Conservation (phyloP, 495 filamentous ascomycete species). For the Hypoxylon cercidicola region DNA sequence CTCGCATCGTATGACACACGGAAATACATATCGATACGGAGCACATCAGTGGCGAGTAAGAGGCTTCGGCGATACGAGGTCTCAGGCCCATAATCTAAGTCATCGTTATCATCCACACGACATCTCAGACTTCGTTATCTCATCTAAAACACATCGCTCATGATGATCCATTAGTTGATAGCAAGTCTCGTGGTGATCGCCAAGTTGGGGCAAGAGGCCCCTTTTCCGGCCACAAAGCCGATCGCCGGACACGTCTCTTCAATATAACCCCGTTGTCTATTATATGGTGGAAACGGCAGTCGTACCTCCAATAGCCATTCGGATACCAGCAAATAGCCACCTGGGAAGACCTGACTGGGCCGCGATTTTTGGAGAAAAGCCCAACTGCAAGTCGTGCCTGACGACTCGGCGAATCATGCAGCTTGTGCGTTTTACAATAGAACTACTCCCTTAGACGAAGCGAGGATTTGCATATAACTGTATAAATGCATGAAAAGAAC, state of each 20-base stretch:
- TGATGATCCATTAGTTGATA: constrained; percentile 22
- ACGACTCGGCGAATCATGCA: constrained; percentile 38
- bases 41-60: constrained; percentile 12
- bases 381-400: constrained; percentile 40
- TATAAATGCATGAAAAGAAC: background rate
- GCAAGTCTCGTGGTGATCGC: constrained; percentile 5
- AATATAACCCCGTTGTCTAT: constrained; percentile 31
- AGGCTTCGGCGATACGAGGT: constrained; percentile 26
- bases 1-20: constrained; percentile 10
- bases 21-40: constrained; percentile 7
- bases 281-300: constrained; percentile 17
- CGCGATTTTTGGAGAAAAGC: constrained; percentile 22
- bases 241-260: constrained; percentile 41
- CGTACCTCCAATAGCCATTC: constrained; percentile 12
- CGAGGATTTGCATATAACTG: constrained; percentile 10
- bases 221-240: constrained; percentile 27
- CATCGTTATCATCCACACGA: constrained; percentile 8
- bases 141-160: background rate
- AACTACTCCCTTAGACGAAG: constrained; percentile 14
- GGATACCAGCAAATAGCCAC: constrained; percentile 19
- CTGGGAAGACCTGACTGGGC: constrained; percentile 36
- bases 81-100: constrained; percentile 20
- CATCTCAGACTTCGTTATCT: constrained; percentile 4
- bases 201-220: constrained; percentile 27
- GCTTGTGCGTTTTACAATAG: constrained; percentile 16